Percentiles rank a stretch among this genome's conserved stretches.
These are phyloP conservation scores for Pythium aquatile DNA, from an alignment of 352 stramenopile genomes.

Conservation along the genomic window DNA sequence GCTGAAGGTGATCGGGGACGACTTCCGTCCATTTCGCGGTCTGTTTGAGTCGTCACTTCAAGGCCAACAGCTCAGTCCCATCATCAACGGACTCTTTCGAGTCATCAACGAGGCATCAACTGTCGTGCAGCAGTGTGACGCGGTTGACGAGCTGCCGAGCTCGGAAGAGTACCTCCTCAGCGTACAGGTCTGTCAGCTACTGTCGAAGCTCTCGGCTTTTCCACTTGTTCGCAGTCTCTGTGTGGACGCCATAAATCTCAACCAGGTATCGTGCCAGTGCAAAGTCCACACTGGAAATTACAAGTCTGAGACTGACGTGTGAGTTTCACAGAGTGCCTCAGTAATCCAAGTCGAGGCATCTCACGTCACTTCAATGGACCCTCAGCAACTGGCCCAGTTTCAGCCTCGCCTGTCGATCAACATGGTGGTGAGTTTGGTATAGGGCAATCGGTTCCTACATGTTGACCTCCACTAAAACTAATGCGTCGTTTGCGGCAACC, in stretches of 20 bases:
- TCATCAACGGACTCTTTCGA: slow-evolving; percentile 55
- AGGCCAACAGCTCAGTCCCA: slow-evolving; percentile 41
- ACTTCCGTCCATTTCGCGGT: slow-evolving; percentile 42
- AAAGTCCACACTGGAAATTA: neutral
- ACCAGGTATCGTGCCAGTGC: slow-evolving; percentile 45
- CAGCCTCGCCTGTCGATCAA: slow-evolving; percentile 70
- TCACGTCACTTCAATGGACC: slow-evolving; percentile 48
- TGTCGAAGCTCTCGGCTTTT: slow-evolving; percentile 58
- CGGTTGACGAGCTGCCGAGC: slow-evolving; percentile 40
- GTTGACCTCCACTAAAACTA: no score
- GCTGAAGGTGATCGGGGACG: slow-evolving; percentile 61
- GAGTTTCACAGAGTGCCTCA: slow-evolving; percentile 45
- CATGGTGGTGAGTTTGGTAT: slow-evolving; percentile 45
- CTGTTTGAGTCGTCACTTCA: slow-evolving; percentile 45
- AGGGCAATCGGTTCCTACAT: no score
- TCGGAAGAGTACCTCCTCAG: slow-evolving; percentile 72
- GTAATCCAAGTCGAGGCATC: slow-evolving; percentile 68
- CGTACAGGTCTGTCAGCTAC: slow-evolving; percentile 54
- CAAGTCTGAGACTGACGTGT: neutral
- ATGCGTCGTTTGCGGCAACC: no score
- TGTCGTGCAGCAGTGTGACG: slow-evolving; percentile 43
- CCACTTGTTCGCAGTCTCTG: slow-evolving; percentile 46
- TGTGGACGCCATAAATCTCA: slow-evolving; percentile 60
- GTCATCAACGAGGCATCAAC: slow-evolving; percentile 45
- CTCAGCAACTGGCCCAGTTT: slow-evolving; percentile 48